Percentiles rank a stretch among this genome's conserved stretches.
Conservation (phyloP, 352 stramenopile species). For the Pythium myriotylum region DNA sequence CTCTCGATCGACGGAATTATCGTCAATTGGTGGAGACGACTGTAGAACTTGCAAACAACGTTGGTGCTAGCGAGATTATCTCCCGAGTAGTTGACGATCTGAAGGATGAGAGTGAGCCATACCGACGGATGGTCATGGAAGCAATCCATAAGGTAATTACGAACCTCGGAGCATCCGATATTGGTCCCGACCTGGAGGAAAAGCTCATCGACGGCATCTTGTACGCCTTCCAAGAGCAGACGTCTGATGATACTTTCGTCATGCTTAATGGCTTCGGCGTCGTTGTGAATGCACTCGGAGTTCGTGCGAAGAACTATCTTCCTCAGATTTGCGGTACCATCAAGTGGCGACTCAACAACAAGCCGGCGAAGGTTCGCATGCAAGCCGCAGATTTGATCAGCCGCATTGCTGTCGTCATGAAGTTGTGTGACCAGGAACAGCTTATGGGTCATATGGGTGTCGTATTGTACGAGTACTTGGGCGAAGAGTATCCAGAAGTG, state of each 20-base stretch:
- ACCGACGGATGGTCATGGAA: conserved; percentile 99
- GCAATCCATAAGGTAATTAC: conserved; percentile 98
- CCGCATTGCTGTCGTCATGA: conserved; percentile 98
- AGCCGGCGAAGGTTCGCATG: conserved; percentile 98
- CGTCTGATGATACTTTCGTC: conserved; percentile 92
- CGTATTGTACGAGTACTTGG: conserved; percentile 99
- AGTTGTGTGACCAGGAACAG: conserved; percentile 98
- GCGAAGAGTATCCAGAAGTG: conserved; percentile 99
- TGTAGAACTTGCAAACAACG: conserved; percentile 98
- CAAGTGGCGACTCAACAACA: conserved; percentile 99
- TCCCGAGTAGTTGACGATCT: conserved; percentile 97
- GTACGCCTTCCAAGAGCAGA: conserved; percentile 99
- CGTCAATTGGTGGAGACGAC: conserved; percentile 99
- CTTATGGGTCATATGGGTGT: conserved; percentile 99
- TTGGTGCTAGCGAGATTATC: conserved; percentile 99
- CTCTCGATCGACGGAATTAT: conserved; percentile 97
- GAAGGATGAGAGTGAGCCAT: conserved; percentile 99
- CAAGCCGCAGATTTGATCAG: conserved; percentile 99
- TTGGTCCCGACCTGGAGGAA: conserved; percentile 97
- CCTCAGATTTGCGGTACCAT: conserved; percentile 99
- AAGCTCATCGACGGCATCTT: conserved; percentile 99
- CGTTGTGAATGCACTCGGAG: conserved; percentile 97
- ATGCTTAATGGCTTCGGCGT: conserved; percentile 99
- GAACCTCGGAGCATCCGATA: conserved; percentile 96
- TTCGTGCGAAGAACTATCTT: conserved; percentile 98